Evolutionary conservation across 2,329 filamentous ascomycete genomes (phyloP), one percentile per base, ranked within the genome.

Genomic region (Lachnum nothofagi): DNA sequence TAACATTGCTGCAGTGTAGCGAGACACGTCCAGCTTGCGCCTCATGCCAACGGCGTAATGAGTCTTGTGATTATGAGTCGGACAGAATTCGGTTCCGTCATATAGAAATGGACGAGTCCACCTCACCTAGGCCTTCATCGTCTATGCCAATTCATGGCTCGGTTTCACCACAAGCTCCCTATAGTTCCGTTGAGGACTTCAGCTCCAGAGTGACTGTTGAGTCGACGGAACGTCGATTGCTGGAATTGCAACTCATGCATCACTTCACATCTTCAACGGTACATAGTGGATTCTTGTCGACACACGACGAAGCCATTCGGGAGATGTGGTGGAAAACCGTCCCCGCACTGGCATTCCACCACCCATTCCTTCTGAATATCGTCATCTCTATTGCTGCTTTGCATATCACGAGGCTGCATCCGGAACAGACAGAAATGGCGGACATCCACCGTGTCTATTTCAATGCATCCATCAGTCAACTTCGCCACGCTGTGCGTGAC

Each of bases 161-260:
- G 10, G 19, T 19, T 10, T 43, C 42, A 19, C 31, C 29, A n/a
- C 22, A 23, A 4, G 25, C 35, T 7, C 25, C 23, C 19, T 42
- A 35, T n/a, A 20, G 17, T 19, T 20, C 43, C 10, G 14, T 29
- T 23, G 35, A 35, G 6, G 33, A 39, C 38, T 19, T 45, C 39
- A 40, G 34, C 6, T 29, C 31, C 1, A 14, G 7, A 8, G 4
- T 45, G 14, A 25, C 27, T 10, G 8, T 24, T 10, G 45, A 49
- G 4, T 37, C 45, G 19, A 46, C 16, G 17, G 42, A 44, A 9
- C 42, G 52, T 3, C 49, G 44, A 5, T 38, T 59, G 6, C 48
- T 61, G 20, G 59, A 61, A 29, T 42, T 60, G 22, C 48, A 57
- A 24, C 56, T 61, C 23, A 51, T 61, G 51, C 56, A 61, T 40